These are phyloP conservation scores for Trichophyton rubrum DNA, from an alignment of 2,329 filamentous ascomycete genomes.

Conservation along the genomic window DNA sequence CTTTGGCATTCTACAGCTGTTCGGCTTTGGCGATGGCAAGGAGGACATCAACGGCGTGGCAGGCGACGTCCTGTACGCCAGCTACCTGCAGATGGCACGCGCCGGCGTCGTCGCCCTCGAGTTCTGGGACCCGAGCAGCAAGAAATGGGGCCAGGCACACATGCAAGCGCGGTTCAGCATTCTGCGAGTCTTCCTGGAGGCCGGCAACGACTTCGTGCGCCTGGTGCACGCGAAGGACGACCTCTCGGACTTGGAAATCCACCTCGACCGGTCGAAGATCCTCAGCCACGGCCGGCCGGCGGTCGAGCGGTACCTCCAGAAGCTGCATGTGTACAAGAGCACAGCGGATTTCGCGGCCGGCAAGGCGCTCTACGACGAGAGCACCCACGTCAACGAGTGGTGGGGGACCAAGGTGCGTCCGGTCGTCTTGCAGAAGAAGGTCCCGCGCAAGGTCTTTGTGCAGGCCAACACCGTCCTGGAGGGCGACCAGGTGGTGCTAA, in stretches of 20 bases:
- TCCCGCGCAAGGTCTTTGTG: constrained; percentile 63
- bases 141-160: constrained; percentile 87
- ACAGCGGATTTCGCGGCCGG: constrained; percentile 72
- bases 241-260: constrained; percentile 68
- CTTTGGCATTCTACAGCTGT: constrained; percentile 77
- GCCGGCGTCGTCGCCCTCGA: constrained; percentile 82
- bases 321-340: constrained; percentile 83
- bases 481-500: constrained; percentile 59
- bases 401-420: constrained; percentile 68
- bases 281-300: constrained; percentile 68
- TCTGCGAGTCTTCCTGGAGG: constrained; percentile 61
- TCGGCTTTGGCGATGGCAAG: constrained; percentile 72
- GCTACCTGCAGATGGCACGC: constrained; percentile 86
- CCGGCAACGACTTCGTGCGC: constrained; percentile 75
- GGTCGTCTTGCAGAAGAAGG: constrained; percentile 47
- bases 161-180: constrained; percentile 88
- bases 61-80: constrained; percentile 74
- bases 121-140: constrained; percentile 83
- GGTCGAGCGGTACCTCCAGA: constrained; percentile 76
- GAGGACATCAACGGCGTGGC: constrained; percentile 61
- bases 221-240: constrained; percentile 63
- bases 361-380: constrained; percentile 66
- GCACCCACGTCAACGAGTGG: constrained; percentile 74
- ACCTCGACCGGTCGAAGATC: constrained; percentile 76
- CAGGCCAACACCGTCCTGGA: constrained; percentile 75